Conservation (phyloP, 2,329 filamentous ascomycete species). For the Colletotrichum horii region DNA sequence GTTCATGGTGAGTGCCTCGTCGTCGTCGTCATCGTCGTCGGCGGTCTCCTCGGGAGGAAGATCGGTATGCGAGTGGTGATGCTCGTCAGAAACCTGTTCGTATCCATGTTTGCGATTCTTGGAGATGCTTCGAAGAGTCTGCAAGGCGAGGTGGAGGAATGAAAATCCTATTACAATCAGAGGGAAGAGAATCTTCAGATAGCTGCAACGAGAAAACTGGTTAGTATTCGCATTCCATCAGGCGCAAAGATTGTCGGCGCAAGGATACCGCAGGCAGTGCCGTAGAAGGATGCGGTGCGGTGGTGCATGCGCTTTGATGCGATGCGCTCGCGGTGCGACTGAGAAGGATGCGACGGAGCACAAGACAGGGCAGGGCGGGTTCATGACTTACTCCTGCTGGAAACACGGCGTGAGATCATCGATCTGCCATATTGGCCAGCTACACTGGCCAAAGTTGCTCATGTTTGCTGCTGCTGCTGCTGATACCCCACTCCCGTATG, state of each 20-base stretch:
- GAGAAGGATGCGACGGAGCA: neutral
- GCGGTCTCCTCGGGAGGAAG: slow-evolving; percentile 53
- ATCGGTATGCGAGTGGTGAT: slow-evolving; percentile 52
- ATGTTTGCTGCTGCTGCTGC: slow-evolving; percentile 34
- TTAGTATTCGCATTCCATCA: neutral
- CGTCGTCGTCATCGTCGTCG: slow-evolving; percentile 64
- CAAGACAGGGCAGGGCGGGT: neutral
- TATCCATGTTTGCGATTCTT: slow-evolving; percentile 61
- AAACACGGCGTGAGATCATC: slow-evolving; percentile 71
- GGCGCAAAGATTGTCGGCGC: neutral
- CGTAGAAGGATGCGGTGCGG: neutral
- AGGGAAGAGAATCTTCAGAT: slow-evolving; percentile 81
- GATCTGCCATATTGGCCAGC: slow-evolving; percentile 64
- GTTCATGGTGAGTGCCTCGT: slow-evolving; percentile 59
- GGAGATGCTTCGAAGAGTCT: slow-evolving; percentile 59
- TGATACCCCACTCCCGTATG: slow-evolving; percentile 15
- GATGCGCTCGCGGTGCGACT: neutral
- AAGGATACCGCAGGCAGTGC: neutral
- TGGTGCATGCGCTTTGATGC: neutral
- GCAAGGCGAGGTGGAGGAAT: slow-evolving; percentile 66
- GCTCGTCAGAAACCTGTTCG: slow-evolving; percentile 53
- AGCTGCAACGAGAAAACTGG: slow-evolving; percentile 54
- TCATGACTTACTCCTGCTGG: slow-evolving; percentile 66
- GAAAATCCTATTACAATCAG: slow-evolving; percentile 74
- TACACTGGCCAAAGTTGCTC: slow-evolving; percentile 56